Percentiles rank a stretch among this genome's conserved stretches.
phyloP scores from a whole-genome alignment of 2,329 filamentous ascomycete genomes.

The Cytospora mali region DNA sequence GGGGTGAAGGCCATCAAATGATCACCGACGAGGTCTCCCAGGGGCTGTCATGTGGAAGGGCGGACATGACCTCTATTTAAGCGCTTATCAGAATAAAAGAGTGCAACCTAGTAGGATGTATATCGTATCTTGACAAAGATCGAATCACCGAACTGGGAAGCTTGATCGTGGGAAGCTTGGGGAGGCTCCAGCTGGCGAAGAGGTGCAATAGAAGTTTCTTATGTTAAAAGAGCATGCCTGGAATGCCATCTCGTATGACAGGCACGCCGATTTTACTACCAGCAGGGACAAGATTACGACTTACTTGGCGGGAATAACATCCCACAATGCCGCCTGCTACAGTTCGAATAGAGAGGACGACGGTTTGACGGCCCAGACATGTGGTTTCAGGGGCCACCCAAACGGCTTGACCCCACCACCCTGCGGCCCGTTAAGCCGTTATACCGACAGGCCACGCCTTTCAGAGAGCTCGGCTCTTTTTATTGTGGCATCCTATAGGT shows the following conservation, averaged over 20 bases:
- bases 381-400: slow-evolving; percentile 22
- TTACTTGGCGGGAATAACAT: background rate
- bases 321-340: slow-evolving; percentile 11
- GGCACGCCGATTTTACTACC: background rate
- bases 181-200: background rate
- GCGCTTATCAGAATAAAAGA: slow-evolving; percentile 7
- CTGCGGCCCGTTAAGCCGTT: slow-evolving; percentile 26
- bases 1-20: slow-evolving; percentile 24
- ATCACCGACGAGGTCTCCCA: slow-evolving; percentile 14
- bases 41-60: slow-evolving; percentile 15
- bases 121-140: slow-evolving; percentile 7
- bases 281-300: background rate
- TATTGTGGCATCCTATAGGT: slow-evolving; percentile 13
- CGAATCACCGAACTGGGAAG: slow-evolving; percentile 16
- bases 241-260: slow-evolving; percentile 9
- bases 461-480: slow-evolving; percentile 4
- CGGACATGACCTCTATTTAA: slow-evolving; percentile 26
- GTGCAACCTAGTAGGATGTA: slow-evolving; percentile 6
- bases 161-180: background rate
- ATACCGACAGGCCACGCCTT: slow-evolving; percentile 10
- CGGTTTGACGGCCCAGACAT: slow-evolving; percentile 23
- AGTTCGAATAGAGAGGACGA: slow-evolving; percentile 4
- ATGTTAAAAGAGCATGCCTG: background rate
- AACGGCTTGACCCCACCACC: slow-evolving; percentile 24
- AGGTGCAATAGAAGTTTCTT: slow-evolving; percentile 2